phyloP scores from a whole-genome alignment of 345 rosid genomes.

The Mangifera indica region DNA sequence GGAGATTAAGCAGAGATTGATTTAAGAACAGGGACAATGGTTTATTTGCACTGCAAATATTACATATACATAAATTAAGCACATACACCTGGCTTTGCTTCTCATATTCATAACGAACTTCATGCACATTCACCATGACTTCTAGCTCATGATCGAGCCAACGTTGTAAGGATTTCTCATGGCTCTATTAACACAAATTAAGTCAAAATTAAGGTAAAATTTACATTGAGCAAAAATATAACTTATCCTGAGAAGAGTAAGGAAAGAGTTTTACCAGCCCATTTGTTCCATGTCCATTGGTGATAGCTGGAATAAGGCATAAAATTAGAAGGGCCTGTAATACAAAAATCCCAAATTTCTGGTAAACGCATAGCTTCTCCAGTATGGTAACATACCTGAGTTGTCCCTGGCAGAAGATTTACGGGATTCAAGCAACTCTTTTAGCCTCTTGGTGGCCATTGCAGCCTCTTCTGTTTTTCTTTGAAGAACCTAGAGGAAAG shows the following conservation, averaged over 20 bases:
- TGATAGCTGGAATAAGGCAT: conserved; percentile 48
- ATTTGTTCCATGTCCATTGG: conserved; percentile 72
- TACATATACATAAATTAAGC: conserved; percentile 10
- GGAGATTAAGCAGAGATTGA: conserved; percentile 20
- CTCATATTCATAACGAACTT: conserved; percentile 95
- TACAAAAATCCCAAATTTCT: conserved; percentile 12
- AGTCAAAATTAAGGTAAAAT: conserved; percentile 15
- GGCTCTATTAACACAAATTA: conserved; percentile 45
- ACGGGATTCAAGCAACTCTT: conserved; percentile 96
- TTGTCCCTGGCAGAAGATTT: conserved; percentile 81
- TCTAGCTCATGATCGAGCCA: conserved; percentile 98
- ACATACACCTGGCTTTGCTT: conserved; percentile 98
- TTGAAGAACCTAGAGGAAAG: conserved; percentile 78
- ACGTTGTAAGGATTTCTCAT: conserved; percentile 87
- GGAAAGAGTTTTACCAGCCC: conserved; percentile 62
- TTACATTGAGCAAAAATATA: not conserved
- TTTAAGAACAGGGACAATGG: conserved; percentile 1
- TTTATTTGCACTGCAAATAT: conserved; percentile 7
- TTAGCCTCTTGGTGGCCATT: conserved; percentile 94
- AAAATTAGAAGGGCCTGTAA: no score
- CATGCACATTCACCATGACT: conserved; percentile 99
- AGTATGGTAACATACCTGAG: conserved; percentile 42
- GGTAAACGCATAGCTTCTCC: conserved; percentile 11
- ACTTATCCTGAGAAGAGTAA: not conserved
- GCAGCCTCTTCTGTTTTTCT: conserved; percentile 99